Base-by-base conservation (phyloP, 2,329 filamentous ascomycete species). In the Harringtonia aguacate region DNA sequence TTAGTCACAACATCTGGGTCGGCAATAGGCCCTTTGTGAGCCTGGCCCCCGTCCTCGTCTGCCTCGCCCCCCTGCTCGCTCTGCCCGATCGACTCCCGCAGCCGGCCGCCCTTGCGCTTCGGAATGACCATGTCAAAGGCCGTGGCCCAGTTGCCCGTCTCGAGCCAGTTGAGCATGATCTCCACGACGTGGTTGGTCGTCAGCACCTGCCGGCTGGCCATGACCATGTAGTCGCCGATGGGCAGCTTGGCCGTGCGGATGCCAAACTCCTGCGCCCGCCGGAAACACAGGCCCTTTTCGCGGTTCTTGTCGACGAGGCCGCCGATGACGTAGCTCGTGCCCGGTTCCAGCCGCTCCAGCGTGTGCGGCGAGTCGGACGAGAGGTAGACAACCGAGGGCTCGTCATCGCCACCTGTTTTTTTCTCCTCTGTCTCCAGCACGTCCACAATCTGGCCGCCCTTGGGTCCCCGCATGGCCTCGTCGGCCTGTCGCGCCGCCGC, bases 101-200 rank as follows among this genome's bases (percentile, higher is more conserved):
- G 58, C 44, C 72, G 75, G 0, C 84, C 87, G 1, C 86, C 87
- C 61, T 98, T 98, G 49, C 92, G 72, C 63, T 87, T 88, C 0
- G 92, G 92, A 53, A 98, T 89, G 4, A 94, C 87, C 41, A 77
- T 73, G 63, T 89, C 66, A 59, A 98, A 98, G 0, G 92, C 89
- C 57, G 84, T 71, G 2, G 83, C 89, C 92, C 92, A 98, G 60
- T 97, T 84, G 3, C 85, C 86, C 39, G 77, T 78, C 62, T 95
- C 87, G 44, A 98, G 63, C 88, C 89, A 98, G 52, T 79, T 81
- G 37, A 95, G 66, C 86, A 98, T 95, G 50, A 98, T 97, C 64
- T 97, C 90, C 38, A 92, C 77, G 2, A 98, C 92, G 57, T 98
- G 92, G 58, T 97, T 98, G 8, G 90, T 95, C 4, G 90, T 82